Conservation (phyloP, 2,329 filamentous ascomycete genomes). For the Nannizzia gypsea region DNA sequence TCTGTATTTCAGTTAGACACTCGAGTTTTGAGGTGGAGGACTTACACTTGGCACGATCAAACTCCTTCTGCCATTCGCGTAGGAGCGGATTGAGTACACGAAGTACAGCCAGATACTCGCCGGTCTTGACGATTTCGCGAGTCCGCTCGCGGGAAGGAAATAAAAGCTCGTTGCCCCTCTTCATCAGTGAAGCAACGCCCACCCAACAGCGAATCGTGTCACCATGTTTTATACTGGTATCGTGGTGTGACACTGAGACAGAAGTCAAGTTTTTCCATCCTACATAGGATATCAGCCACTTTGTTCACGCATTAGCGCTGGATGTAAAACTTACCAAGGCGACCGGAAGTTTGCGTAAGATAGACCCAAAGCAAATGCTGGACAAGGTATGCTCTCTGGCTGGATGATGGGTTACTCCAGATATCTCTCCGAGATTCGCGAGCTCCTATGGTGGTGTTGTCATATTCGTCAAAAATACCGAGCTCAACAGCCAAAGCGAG, state of each 20-base stretch:
- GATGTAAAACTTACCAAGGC: conserved; percentile 37
- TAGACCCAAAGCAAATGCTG: conserved; percentile 36
- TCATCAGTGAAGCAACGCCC: conserved; percentile 75
- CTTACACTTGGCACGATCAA: conserved; percentile 26
- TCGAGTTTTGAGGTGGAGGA: background rate
- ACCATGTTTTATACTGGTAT: conserved; percentile 15
- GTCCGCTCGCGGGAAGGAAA: conserved; percentile 73
- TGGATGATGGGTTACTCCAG: conserved; percentile 21
- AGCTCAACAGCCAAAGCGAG: conserved; percentile 43
- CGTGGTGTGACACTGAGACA: conserved; percentile 15
- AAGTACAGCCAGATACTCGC: conserved; percentile 64
- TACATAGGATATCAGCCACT: conserved; percentile 2
- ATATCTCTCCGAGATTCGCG: conserved; percentile 16
- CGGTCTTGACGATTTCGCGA: conserved; percentile 67
- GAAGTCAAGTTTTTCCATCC: conserved; percentile 17
- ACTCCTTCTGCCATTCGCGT: conserved; percentile 57
- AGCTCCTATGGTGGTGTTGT: conserved; percentile 28
- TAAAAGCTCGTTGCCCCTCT: conserved; percentile 67
- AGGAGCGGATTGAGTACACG: conserved; percentile 64
- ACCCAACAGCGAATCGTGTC: conserved; percentile 52
- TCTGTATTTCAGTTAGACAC: conserved; percentile 3
- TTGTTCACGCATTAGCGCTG: background rate
- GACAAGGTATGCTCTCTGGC: conserved; percentile 26
- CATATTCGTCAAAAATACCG: conserved; percentile 40
- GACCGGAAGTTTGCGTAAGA: conserved; percentile 41